Percentiles rank a stretch among this genome's conserved stretches.
Conservation (phyloP, 495 filamentous ascomycete species). For the Xylaria longipes region DNA sequence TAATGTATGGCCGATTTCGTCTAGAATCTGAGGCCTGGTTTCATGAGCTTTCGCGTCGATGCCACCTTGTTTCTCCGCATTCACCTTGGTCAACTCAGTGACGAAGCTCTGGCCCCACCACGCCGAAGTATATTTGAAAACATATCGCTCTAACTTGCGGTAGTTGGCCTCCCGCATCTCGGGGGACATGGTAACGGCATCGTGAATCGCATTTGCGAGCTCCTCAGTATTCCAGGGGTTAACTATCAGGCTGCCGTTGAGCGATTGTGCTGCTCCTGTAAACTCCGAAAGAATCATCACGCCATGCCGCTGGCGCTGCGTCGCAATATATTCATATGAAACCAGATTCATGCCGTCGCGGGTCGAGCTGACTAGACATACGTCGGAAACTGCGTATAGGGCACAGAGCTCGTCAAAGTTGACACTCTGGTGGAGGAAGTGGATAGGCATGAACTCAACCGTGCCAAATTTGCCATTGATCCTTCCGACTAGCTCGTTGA, state of each 20-base stretch:
- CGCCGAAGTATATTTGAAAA: constrained; percentile 90
- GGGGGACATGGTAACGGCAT: constrained; percentile 82
- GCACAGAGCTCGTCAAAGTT: constrained; percentile 90
- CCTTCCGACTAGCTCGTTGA: constrained; percentile 87
- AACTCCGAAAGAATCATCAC: constrained; percentile 94
- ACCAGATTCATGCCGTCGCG: constrained; percentile 99
- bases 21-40: constrained; percentile 30
- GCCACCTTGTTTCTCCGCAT: constrained; percentile 36
- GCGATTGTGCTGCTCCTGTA: constrained; percentile 84
- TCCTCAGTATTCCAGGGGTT: constrained; percentile 94
- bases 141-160: constrained; percentile 79
- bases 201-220: constrained; percentile 81
- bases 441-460: constrained; percentile 90
- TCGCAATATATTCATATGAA: constrained; percentile 94
- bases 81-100: constrained; percentile 73
- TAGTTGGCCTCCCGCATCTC: constrained; percentile 85
- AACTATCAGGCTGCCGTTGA: constrained; percentile 85
- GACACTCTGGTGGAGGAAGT: constrained; percentile 93
- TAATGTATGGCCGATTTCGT: constrained; percentile 36
- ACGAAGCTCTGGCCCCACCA: constrained; percentile 99
- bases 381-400: constrained; percentile 87
- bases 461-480: constrained; percentile 95
- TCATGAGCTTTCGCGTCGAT: constrained; percentile 37
- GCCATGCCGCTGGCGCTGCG: constrained; percentile 81
- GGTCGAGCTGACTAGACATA: constrained; percentile 87